A percentile compares a stretch with the other conserved stretches of the same genome.
Conservation (phyloP, 1,139 yeast genomes). For the Candida mesenterica region DNA sequence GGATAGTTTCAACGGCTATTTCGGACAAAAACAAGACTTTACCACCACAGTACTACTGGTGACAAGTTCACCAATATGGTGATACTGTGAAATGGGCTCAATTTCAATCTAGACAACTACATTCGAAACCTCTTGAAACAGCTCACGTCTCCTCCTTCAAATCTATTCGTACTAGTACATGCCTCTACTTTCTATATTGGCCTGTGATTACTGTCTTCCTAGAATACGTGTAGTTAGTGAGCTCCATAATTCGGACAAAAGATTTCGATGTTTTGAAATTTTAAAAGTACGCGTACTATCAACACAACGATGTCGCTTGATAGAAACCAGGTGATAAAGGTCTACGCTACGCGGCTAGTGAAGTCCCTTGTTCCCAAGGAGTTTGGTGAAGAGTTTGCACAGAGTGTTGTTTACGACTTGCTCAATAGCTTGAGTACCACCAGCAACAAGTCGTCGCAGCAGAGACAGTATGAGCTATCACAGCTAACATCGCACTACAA, state of each 20-base stretch:
- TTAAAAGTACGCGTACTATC: slow-evolving; percentile 3
- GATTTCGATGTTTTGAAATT: not conserved
- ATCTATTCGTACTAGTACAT: no score
- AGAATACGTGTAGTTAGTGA: no score
- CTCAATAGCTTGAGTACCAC: slow-evolving; percentile 16
- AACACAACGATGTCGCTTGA: slow-evolving; percentile 26
- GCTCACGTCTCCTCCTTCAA: no score
- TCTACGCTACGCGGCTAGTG: slow-evolving; percentile 39
- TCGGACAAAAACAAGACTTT: no score
- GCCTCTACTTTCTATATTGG: no score
- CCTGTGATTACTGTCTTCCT: no score
- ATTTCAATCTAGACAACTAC: no score
- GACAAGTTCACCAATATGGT: no score
- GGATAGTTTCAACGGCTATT: no score
- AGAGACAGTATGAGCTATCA: slow-evolving; percentile 17
- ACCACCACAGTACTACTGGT: no score
- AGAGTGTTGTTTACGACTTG: slow-evolving; percentile 34
- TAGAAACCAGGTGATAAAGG: slow-evolving; percentile 31
- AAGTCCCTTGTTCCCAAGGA: slow-evolving; percentile 39
- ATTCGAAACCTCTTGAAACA: no score
- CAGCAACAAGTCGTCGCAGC: slow-evolving; percentile 6
- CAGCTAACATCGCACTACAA: slow-evolving; percentile 25
- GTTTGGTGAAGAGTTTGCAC: slow-evolving; percentile 38
- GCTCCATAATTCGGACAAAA: not conserved
- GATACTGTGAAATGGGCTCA: no score